Conservation (phyloP, 2,329 filamentous ascomycete species). For the Fusarium napiforme region DNA sequence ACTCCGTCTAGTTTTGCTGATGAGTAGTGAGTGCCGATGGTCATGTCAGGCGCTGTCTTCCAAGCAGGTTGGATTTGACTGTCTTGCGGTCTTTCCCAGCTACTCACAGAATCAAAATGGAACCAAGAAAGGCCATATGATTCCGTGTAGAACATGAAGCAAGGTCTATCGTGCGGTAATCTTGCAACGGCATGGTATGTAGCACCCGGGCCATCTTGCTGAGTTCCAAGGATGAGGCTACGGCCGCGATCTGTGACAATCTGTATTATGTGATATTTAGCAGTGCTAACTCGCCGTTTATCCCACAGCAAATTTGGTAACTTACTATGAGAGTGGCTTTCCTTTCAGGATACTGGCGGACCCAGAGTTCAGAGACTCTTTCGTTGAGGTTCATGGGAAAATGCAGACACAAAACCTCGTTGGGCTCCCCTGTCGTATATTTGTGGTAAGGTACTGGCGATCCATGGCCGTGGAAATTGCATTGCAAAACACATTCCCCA, state of each 20-base stretch:
- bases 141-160: background rate
- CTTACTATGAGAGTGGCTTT: background rate
- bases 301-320: background rate
- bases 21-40: background rate
- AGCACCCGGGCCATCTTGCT: background rate
- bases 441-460: background rate
- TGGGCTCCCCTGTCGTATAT: fast-evolving
- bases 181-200: background rate
- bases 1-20: background rate
- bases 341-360: background rate
- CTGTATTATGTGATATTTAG: background rate
- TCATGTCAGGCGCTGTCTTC: background rate
- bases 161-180: background rate
- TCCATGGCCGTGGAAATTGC: fast-evolving
- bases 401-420: background rate
- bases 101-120: background rate
- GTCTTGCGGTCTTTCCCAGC: background rate
- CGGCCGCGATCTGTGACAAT: background rate
- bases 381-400: background rate
- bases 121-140: background rate
- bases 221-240: background rate
- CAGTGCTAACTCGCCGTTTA: no score
- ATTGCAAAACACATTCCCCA: background rate
- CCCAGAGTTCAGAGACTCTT: background rate
- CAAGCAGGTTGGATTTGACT: background rate